Base-by-base conservation (phyloP, 192 early-diverging fungal genomes). In the Rhizophagus clarus region DNA sequence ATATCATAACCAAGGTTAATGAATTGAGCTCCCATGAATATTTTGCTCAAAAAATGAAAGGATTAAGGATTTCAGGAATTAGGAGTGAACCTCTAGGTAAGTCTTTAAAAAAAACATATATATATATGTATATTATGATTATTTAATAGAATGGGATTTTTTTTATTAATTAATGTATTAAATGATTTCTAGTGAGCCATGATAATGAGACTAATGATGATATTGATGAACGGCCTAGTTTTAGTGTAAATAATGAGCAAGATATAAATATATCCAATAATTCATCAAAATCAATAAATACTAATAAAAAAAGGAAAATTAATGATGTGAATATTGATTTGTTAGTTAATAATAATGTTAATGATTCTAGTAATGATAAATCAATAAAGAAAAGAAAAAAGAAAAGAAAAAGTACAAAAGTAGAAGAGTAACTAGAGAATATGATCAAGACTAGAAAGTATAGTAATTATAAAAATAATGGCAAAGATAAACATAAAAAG, bases 1-100 rank as follows among this genome's bases (percentile, higher is more conserved):
- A 71, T 42, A 71, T 31, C 24, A 11, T 71, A 40, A 71, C 69
- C 1, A 71, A 71, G 2, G 34, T 71, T 8, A 71, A 37, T 71
- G 28, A 45, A 42, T 15, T 40, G 17, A 71, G 34, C 34, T 10
- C 40, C 24, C 22, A 26, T 3, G 69, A 71, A 31, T 71, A 71
- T 71, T 71, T 71, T 71, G 37, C 69, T 14, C 22, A 29, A 42
- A 71, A 71, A 71, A 71, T 71, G 40, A 71, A 71, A 42, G 69
- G 20, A 20, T 31, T 40, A 32, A 71, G 24, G 34, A 22, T 56
- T 20, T 20, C 51, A 56, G 51, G 51, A 56, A 56, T 56, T 56
- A 17, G 3, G 51, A 56, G 20, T 22, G 17, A 2, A 22, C 4
- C 20, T 5, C 51, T 56, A 20, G 15, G 51, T 56, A 56, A 56